Evolutionary conservation across 2,329 filamentous ascomycete genomes (phyloP), one percentile per base, ranked within the genome.

Genomic region (Apiospora malaysiana): DNA sequence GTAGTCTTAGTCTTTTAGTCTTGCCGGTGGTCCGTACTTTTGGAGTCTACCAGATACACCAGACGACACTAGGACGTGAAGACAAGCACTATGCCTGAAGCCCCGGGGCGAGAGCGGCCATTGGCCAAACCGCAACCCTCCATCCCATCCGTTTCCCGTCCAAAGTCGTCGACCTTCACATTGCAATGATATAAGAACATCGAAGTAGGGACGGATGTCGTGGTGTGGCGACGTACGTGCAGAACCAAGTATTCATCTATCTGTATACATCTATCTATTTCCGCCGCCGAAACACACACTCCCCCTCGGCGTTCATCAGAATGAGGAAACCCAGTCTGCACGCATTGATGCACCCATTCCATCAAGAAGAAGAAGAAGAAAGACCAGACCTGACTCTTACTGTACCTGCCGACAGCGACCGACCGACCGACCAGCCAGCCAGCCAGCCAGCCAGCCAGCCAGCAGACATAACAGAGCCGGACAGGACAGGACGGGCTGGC

Each of bases 51-150:
- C 32, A 12, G 12, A 63, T n/a, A 63, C 18, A 63, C 56, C 56
- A 63, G 56, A 63, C 56, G 56, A 63, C 32, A 63, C 56, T 40
- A 63, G 56, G 56, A 37, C 56, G 56, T 40, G 56, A 40, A 63
- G 56, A 63, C 56, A 63, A 63, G 56, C 56, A 40, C 56, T 63
- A 63, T 63, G 56, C 56, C 56, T 63, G 56, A 63, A 63, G 56
- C 32, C 16, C 56, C 32, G 32, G 51, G 56, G 27, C 32, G 37
- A 63, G 27, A 32, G 56, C 56, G 56, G 56, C 56, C 27, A 63
- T 63, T 63, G 56, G 56, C 27, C 32, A 63, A 45, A 63, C 56
- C 40, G 12, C 56, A 21, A 40, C 32, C 56, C 56, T 63, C 56
- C 56, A 40, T 63, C 32, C 16, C 56, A 40, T 63, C 56, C 18